Evolutionary conservation across 2,329 filamentous ascomycete genomes (phyloP), one percentile per base, ranked within the genome.

Genomic region (Westerdykella ornata): DNA sequence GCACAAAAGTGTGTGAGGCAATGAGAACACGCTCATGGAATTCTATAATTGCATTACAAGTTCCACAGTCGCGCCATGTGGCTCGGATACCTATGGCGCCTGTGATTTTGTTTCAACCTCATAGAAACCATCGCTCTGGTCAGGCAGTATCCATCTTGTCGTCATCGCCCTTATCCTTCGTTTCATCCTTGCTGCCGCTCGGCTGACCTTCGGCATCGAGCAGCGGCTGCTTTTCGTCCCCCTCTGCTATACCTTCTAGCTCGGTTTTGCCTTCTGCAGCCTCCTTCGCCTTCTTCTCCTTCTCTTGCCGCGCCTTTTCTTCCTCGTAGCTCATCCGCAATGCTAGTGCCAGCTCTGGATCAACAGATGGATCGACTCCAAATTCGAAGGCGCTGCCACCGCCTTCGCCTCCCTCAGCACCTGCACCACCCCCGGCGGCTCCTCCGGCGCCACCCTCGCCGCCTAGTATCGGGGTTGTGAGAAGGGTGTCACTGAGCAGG

Each of bases 241-340:
- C 76, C 67, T 88, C 84, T 55, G 88, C 82, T 62, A 97, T 88
- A 35, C 81, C 81, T 59, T 88, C 88, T 52, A 97, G 73, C 35
- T 81, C 79, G 33, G 80, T 80, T 72, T 89, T 90, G 53, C 80
- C 80, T 40, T 85, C 78, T 29, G 72, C 68, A 45, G 81, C 77
- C 53, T 86, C 83, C 54, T 86, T 83, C 49, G 87, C 80, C 56
- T 82, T 81, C 55, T 84, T 86, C 60, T 84, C 81, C 70, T 88
- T 88, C 66, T 95, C 89, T 68, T 94, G 83, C 57, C 92, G 76
- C 47, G 89, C 89, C 72, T 94, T 94, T 70, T 98, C 92, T 65
- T 98, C 92, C 66, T 98, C 92, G 78, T 94, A 88, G 68, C 87
- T 94, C 88, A 98, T 95, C 49, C 92, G 82, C 63, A 98, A 73